phyloP scores from a whole-genome alignment of 768 basidiomycete genomes.

The Coprinopsis strossmayeri region DNA sequence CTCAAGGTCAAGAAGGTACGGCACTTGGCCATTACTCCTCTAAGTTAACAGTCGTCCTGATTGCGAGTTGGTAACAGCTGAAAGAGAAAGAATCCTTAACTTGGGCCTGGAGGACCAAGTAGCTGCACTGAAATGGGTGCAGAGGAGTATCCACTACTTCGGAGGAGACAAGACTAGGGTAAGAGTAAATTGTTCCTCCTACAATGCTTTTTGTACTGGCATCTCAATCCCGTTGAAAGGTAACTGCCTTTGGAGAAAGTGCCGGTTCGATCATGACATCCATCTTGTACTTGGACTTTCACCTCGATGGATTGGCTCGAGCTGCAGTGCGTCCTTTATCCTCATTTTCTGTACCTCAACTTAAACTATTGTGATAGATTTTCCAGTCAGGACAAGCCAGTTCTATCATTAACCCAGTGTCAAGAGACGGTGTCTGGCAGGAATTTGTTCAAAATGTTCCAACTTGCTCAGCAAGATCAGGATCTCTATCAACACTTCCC shows the following conservation, averaged over 20 bases:
- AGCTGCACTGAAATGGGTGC: conserved; percentile 46
- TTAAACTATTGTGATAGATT: not conserved
- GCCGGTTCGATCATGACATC: conserved; percentile 45
- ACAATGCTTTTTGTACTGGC: not conserved
- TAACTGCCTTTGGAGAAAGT: conserved; percentile 48
- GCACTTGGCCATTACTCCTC: too few species aligned
- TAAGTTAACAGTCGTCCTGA: too few species aligned
- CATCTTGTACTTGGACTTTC: conserved; percentile 30
- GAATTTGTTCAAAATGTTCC: conserved; percentile 31
- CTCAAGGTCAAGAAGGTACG: conserved; percentile 31
- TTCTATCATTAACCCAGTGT: conserved; percentile 14
- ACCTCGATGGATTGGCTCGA: conserved; percentile 26
- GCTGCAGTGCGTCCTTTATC: conserved; percentile 20
- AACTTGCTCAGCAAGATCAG: conserved; percentile 23
- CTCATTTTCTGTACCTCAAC: not conserved
- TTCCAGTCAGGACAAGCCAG: not conserved
- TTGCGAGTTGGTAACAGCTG: conserved; percentile 19
- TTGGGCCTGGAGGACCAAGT: conserved; percentile 41
- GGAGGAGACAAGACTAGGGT: conserved; percentile 44
- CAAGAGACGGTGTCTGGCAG: conserved; percentile 29
- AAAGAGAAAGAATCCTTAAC: conserved; percentile 31
- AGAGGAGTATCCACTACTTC: conserved; percentile 50
- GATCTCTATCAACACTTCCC: conserved; percentile 23
- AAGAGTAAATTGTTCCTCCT: not conserved
- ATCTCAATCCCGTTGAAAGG: conserved; percentile 20